These are phyloP conservation scores for Hypoxylon sp. DNA, from an alignment of 2,329 filamentous ascomycete species.

Conservation along the genomic window DNA sequence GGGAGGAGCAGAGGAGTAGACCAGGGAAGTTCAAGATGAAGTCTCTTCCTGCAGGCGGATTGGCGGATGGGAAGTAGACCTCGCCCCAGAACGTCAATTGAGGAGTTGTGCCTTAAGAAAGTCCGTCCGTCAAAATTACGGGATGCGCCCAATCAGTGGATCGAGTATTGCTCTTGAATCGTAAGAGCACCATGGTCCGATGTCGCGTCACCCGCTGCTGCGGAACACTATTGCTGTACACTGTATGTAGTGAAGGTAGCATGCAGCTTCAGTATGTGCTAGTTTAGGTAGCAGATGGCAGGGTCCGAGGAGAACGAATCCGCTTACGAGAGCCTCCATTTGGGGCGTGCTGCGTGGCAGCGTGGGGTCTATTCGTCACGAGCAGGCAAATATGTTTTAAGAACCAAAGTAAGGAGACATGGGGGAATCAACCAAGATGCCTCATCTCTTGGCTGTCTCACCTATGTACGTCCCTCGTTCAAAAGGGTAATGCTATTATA, in stretches of 20 bases:
- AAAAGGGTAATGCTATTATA: conserved; percentile 43
- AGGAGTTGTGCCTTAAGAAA: conserved; percentile 35
- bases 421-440: conserved; percentile 38
- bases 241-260: conserved; percentile 21
- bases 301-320: conserved; percentile 37
- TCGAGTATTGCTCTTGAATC: conserved; percentile 28
- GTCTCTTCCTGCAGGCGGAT: conserved; percentile 38
- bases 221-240: conserved; percentile 39
- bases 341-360: conserved; percentile 43
- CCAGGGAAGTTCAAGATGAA: conserved; percentile 5
- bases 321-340: conserved; percentile 43
- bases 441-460: conserved; percentile 37
- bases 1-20: conserved; percentile 9
- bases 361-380: conserved; percentile 42
- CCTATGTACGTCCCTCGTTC: conserved; percentile 34
- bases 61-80: conserved; percentile 36
- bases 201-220: conserved; percentile 48
- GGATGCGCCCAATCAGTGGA: conserved; percentile 47
- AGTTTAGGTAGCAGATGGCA: conserved; percentile 32
- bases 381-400: conserved; percentile 32
- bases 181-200: conserved; percentile 47
- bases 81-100: conserved; percentile 37
- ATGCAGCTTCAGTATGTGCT: conserved; percentile 39
- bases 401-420: conserved; percentile 30
- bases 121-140: conserved; percentile 42